Evolutionary conservation across 345 rosid species (phyloP).

Genomic region (Lenwebbia sp.): DNA sequence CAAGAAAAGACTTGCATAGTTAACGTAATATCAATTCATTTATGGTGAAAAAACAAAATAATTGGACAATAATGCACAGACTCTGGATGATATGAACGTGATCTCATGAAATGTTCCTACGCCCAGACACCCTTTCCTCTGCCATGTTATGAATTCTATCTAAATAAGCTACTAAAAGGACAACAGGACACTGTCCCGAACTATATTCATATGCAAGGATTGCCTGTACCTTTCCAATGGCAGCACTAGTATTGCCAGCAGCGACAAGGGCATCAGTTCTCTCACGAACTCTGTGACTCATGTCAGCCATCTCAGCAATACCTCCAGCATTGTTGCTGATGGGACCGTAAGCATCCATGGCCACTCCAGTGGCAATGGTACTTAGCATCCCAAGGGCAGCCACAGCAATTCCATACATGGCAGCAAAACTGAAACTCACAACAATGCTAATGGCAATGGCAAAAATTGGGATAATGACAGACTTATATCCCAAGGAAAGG

Average conservation of each 20-base stretch:
- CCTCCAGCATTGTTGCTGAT: constrained; percentile 31
- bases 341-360: constrained; percentile 24
- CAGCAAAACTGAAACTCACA: constrained; percentile 21
- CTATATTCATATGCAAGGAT: background rate
- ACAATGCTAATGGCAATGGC: constrained; percentile 12
- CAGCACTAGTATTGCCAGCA: constrained; percentile 31
- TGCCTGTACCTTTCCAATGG: constrained; percentile 16
- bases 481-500: constrained; percentile 6
- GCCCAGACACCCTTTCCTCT: background rate
- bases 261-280: constrained; percentile 11
- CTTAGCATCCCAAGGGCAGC: constrained; percentile 34
- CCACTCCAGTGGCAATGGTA: constrained; percentile 29
- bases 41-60: background rate
- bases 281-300: background rate
- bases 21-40: background rate
- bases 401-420: constrained; percentile 28
- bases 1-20: background rate
- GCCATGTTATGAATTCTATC: background rate
- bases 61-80: background rate
- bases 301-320: constrained; percentile 27
- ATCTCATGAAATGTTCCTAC: background rate
- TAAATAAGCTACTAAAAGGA: background rate
- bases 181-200: background rate
- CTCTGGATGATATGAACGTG: background rate
- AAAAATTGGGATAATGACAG: constrained; percentile 24